phyloP scores from a whole-genome alignment of 2,329 filamentous ascomycete species.

The Epichloe brachyelytri region DNA sequence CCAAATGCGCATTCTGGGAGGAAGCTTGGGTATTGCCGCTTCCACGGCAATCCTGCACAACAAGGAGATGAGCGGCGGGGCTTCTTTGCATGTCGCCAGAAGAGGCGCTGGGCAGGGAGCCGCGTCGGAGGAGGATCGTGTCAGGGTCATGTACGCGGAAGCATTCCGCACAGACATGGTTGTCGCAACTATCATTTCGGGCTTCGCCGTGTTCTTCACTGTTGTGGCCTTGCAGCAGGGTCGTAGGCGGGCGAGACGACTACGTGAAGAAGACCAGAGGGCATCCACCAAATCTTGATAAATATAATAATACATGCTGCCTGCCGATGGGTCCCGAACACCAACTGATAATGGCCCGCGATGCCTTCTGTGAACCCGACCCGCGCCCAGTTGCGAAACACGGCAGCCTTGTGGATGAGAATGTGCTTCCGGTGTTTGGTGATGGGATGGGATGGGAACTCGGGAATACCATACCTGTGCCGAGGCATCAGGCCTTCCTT shows the following conservation, averaged over 20 bases:
- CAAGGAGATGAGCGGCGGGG: slow-evolving; percentile 12
- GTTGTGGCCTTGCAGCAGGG: slow-evolving; percentile 9
- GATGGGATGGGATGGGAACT: slow-evolving; percentile 23
- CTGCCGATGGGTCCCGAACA: too few species aligned
- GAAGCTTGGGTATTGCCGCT: slow-evolving; percentile 40
- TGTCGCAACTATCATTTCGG: slow-evolving; percentile 29
- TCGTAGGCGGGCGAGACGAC: not conserved
- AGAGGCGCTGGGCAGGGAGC: slow-evolving; percentile 16
- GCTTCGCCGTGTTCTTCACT: slow-evolving; percentile 25
- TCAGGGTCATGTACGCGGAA: slow-evolving; percentile 25
- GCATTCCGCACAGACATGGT: slow-evolving; percentile 35
- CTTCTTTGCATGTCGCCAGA: not conserved
- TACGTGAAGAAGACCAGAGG: not conserved
- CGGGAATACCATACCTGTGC: slow-evolving; percentile 17
- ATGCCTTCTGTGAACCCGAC: slow-evolving; percentile 5
- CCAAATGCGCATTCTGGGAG: slow-evolving; percentile 38
- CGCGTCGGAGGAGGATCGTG: slow-evolving; percentile 13
- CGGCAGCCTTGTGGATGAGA: slow-evolving; percentile 51
- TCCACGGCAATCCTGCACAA: slow-evolving; percentile 33
- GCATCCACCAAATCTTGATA: not conserved
- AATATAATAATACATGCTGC: too few species aligned
- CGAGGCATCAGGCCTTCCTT: too few species aligned
- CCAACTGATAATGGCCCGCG: too few species aligned
- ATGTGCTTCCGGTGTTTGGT: slow-evolving; percentile 44
- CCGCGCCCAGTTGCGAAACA: slow-evolving; percentile 29